Evolutionary conservation across 129 eudicot genomes (phyloP).

Genomic region (Artemisia annua): DNA sequence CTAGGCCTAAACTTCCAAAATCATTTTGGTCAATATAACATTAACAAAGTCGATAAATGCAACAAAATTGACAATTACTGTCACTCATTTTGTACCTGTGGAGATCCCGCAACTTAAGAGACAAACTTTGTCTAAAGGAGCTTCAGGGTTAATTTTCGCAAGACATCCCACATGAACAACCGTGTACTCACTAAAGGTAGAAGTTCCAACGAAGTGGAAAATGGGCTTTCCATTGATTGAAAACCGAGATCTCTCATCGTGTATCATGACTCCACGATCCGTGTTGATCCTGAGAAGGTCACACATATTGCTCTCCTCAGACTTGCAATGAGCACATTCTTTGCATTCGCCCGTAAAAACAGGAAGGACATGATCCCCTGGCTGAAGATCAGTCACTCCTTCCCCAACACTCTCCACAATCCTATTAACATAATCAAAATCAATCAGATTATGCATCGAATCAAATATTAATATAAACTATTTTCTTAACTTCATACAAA

Average conservation of each 20-base stretch:
- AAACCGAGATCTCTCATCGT: too few species aligned
- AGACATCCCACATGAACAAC: too few species aligned
- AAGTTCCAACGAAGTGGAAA: too few species aligned
- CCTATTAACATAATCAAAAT: slow-evolving; percentile 17
- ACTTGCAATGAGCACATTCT: slow-evolving; percentile 77
- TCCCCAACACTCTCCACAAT: slow-evolving; percentile 85
- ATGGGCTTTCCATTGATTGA: too few species aligned
- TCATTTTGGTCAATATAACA: background rate
- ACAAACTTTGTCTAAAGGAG: slow-evolving; percentile 22
- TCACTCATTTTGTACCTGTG: slow-evolving; percentile 48
- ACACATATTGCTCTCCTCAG: slow-evolving; percentile 86
- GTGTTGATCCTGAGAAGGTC: slow-evolving; percentile 75
- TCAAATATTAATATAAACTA: background rate
- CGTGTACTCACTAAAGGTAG: too few species aligned
- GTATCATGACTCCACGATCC: slow-evolving; percentile 53
- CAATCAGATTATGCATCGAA: background rate
- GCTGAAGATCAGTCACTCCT: slow-evolving; percentile 67
- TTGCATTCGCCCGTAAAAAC: slow-evolving; percentile 86
- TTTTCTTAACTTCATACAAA: background rate
- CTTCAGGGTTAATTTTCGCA: too few species aligned
- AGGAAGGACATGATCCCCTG: slow-evolving; percentile 87
- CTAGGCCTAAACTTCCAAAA: slow-evolving; percentile 45
- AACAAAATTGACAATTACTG: background rate
- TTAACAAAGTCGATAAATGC: background rate
- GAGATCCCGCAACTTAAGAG: slow-evolving; percentile 83